These are phyloP conservation scores for Pythium pyrilobum DNA, from an alignment of 352 stramenopile genomes.

Conservation along the genomic window DNA sequence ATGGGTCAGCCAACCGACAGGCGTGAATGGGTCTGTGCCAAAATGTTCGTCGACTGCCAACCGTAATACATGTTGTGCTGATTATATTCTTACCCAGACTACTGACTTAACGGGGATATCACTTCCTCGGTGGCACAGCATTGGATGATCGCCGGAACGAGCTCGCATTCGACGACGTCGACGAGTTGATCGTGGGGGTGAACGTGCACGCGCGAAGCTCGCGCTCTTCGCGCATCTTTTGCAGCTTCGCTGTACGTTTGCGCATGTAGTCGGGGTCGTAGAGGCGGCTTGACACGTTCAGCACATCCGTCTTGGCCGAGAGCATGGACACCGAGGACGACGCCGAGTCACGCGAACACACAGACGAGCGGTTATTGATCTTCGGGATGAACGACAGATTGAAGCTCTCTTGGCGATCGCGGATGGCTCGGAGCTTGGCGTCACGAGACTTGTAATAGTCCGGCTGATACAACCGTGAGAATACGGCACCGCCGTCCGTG, in stretches of 20 bases:
- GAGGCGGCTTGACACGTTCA: slow-evolving; percentile 70
- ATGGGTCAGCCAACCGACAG: no score
- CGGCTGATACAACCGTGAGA: slow-evolving; percentile 78
- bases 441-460: slow-evolving; percentile 80
- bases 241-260: slow-evolving; percentile 71
- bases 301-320: slow-evolving; percentile 74
- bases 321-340: slow-evolving; percentile 56
- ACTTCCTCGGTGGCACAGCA: slow-evolving; percentile 26
- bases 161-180: slow-evolving; percentile 9
- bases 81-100: no score
- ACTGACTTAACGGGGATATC: slow-evolving; percentile 2
- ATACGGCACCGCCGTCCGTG: slow-evolving; percentile 76
- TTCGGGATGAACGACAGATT: slow-evolving; percentile 57
- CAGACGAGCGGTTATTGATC: slow-evolving; percentile 40
- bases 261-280: slow-evolving; percentile 84
- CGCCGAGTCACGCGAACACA: slow-evolving; percentile 64
- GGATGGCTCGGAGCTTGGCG: slow-evolving; percentile 54
- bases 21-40: no score
- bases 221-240: slow-evolving; percentile 68
- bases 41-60: no score
- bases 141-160: slow-evolving; percentile 9
- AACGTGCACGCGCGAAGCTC: slow-evolving; percentile 83
- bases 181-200: slow-evolving; percentile 52
- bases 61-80: no score
- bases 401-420: slow-evolving; percentile 61